phyloP scores from a whole-genome alignment of 2,329 filamentous ascomycete species.

The Penicillium crustosum region DNA sequence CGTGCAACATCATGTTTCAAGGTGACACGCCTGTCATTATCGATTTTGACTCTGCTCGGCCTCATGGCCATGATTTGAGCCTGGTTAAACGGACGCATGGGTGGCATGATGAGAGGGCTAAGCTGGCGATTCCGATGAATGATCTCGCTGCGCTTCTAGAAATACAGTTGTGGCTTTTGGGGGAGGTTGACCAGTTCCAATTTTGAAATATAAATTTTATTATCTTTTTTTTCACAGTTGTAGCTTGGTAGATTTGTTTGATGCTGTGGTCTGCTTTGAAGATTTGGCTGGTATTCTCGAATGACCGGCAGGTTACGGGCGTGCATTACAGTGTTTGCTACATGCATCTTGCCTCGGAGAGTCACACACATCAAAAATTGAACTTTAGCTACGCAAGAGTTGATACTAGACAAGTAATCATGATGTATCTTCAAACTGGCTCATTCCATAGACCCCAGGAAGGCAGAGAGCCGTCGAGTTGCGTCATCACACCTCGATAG shows the following conservation, averaged over 20 bases:
- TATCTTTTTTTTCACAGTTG: neutral
- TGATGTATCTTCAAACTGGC: neutral
- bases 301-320: neutral
- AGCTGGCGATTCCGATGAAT: constrained; percentile 1
- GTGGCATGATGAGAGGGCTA: constrained; percentile 2
- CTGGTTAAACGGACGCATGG: constrained; percentile 6
- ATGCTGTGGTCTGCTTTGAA: neutral
- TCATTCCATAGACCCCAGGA: neutral
- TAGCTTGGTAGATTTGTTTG: neutral
- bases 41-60: constrained; percentile 16
- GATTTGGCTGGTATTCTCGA: neutral
- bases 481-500: neutral
- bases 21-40: constrained; percentile 30
- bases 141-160: constrained; percentile 8
- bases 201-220: neutral
- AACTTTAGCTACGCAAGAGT: neutral
- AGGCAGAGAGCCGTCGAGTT: neutral
- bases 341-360: neutral
- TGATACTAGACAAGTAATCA: neutral
- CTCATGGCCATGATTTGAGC: neutral
- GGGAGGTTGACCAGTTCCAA: neutral
- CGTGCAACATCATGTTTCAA: constrained; percentile 83
- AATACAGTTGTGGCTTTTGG: constrained; percentile 7
- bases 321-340: neutral
- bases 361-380: neutral